These are phyloP conservation scores for Populus tomentosa DNA, from an alignment of 441 rosid genomes.

Conservation along the genomic window DNA sequence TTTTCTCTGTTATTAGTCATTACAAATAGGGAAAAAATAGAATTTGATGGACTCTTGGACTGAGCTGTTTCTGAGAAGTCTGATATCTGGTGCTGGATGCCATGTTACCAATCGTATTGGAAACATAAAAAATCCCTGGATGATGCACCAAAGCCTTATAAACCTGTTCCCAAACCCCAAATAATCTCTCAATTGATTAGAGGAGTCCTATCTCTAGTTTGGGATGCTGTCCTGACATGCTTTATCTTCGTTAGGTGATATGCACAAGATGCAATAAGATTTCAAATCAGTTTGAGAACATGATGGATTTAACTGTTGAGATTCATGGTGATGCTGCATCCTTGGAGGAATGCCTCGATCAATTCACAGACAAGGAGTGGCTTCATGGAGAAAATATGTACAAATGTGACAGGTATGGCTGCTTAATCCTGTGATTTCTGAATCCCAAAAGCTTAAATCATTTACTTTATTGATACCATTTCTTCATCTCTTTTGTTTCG, in stretches of 20 bases:
- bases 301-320: slow-evolving; percentile 98
- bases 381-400: slow-evolving; percentile 98
- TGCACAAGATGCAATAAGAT: slow-evolving; percentile 68
- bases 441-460: neutral
- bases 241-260: slow-evolving; percentile 49
- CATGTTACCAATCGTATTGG: slow-evolving; percentile 46
- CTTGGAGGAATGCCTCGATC: slow-evolving; percentile 95
- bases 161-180: slow-evolving; percentile 60
- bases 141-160: slow-evolving; percentile 59
- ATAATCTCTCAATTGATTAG: slow-evolving; percentile 44
- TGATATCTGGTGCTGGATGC: neutral
- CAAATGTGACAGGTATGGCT: slow-evolving; percentile 82
- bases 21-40: neutral
- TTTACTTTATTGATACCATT: neutral
- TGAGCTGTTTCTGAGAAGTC: slow-evolving; percentile 4
- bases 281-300: slow-evolving; percentile 84
- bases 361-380: slow-evolving; percentile 77
- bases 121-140: slow-evolving; percentile 75
- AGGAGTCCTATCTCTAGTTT: neutral
- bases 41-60: slow-evolving; percentile 4
- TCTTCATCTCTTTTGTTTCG: neutral
- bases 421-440: neutral
- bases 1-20: neutral
- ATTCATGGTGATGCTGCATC: slow-evolving; percentile 89
- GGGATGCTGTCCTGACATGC: slow-evolving; percentile 10